Conservation (phyloP, 2,329 filamentous ascomycete species). For the Penicillium sp. region DNA sequence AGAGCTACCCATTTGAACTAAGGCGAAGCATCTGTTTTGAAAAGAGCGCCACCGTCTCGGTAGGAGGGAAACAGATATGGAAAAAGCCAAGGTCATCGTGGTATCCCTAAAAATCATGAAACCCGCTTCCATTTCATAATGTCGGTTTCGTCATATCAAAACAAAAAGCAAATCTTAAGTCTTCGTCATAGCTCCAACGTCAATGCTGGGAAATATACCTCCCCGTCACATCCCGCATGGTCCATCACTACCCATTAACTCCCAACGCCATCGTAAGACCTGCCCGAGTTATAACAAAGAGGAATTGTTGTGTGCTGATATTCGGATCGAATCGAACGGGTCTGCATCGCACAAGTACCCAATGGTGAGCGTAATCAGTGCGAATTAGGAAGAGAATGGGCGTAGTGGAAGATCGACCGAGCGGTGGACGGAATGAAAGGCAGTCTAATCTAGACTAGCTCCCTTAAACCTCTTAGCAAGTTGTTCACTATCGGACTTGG, state of each 20-base stretch:
- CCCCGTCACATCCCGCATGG: neutral
- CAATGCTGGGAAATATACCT: neutral
- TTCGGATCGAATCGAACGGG: neutral
- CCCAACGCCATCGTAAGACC: neutral
- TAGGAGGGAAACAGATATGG: too few species aligned
- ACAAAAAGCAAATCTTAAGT: neutral
- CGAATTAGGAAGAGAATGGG: conserved; percentile 2
- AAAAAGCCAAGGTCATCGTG: too few species aligned
- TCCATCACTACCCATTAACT: neutral
- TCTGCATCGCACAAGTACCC: neutral
- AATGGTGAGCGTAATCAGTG: neutral
- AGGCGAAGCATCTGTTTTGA: too few species aligned
- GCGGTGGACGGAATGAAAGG: conserved; percentile 13
- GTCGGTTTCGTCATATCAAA: neutral
- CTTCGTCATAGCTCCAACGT: neutral
- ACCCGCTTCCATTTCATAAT: neutral
- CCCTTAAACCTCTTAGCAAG: conserved; percentile 69
- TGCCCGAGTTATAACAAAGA: neutral
- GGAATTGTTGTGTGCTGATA: neutral
- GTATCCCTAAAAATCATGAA: neutral
- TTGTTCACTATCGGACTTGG: conserved; percentile 58
- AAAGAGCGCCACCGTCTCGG: too few species aligned
- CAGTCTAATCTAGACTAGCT: conserved; percentile 58
- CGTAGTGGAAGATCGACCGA: conserved; percentile 11
- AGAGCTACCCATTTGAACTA: too few species aligned